These are phyloP conservation scores for Colletotrichum siamense DNA, from an alignment of 2,329 filamentous ascomycete genomes.

Conservation along the genomic window DNA sequence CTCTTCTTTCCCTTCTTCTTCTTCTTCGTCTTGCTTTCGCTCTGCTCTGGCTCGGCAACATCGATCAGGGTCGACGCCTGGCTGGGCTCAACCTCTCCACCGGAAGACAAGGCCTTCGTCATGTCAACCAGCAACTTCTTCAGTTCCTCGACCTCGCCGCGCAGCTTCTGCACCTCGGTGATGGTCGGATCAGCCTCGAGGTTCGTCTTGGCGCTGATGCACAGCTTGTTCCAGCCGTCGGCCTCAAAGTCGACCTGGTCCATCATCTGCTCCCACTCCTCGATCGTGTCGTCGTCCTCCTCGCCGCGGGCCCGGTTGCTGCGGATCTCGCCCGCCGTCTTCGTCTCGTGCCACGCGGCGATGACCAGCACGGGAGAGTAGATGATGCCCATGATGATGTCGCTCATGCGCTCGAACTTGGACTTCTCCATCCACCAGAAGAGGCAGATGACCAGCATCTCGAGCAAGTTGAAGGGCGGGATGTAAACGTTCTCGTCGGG, in stretches of 20 bases:
- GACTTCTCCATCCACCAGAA: constrained; percentile 90
- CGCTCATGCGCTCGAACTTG: constrained; percentile 82
- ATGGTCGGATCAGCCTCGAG: constrained; percentile 80
- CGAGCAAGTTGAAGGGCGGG: constrained; percentile 91
- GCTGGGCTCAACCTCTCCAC: background rate
- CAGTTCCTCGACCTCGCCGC: constrained; percentile 62
- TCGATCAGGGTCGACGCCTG: constrained; percentile 10
- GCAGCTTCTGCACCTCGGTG: constrained; percentile 68
- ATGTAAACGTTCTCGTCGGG: constrained; percentile 99
- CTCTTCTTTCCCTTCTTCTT: constrained; percentile 12
- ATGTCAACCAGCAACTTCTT: constrained; percentile 50
- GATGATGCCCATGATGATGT: constrained; percentile 83
- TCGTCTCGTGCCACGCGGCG: constrained; percentile 75
- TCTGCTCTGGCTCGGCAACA: background rate
- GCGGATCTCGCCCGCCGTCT: constrained; percentile 69
- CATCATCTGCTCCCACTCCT: constrained; percentile 91
- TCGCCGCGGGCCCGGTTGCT: constrained; percentile 81
- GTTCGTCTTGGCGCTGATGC: constrained; percentile 78
- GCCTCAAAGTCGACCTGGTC: constrained; percentile 78
- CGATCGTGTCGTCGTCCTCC: constrained; percentile 84
- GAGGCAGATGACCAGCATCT: constrained; percentile 78
- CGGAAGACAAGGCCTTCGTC: constrained; percentile 23
- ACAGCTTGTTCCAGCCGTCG: constrained; percentile 85
- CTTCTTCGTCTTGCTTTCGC: constrained; percentile 2
- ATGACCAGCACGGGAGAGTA: constrained; percentile 85